phyloP scores from a whole-genome alignment of 257 asterid species.

The Craterostigma plantagineum region DNA sequence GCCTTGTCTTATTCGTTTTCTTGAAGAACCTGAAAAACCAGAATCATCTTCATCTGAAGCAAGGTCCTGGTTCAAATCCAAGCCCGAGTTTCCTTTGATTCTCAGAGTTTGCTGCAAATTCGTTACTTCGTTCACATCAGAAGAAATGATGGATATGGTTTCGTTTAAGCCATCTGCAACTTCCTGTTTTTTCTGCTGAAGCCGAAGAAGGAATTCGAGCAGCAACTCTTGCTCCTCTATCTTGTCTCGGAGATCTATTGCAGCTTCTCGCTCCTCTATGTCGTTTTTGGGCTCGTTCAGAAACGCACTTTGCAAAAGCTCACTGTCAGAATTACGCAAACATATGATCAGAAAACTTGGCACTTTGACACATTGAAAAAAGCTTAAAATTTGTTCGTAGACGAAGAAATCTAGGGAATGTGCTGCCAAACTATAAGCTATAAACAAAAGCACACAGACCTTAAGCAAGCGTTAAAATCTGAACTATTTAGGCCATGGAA shows the following conservation, averaged over 20 bases:
- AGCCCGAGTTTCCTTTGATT: slow-evolving; percentile 27
- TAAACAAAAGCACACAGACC: too few species aligned
- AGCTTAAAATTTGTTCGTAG: too few species aligned
- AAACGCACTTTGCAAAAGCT: slow-evolving; percentile 76
- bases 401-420: too few species aligned
- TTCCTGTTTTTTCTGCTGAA: slow-evolving; percentile 71
- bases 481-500: neutral
- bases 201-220: slow-evolving; percentile 60
- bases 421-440: too few species aligned
- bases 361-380: too few species aligned
- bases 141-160: slow-evolving; percentile 44
- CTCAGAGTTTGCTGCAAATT: slow-evolving; percentile 36
- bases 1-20: slow-evolving; percentile 54
- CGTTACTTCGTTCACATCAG: slow-evolving; percentile 67
- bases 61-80: slow-evolving; percentile 22
- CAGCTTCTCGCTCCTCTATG: slow-evolving; percentile 70
- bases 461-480: neutral
- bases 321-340: slow-evolving; percentile 33
- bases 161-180: slow-evolving; percentile 42
- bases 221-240: slow-evolving; percentile 80
- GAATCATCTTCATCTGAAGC: slow-evolving; percentile 34
- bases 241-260: slow-evolving; percentile 57
- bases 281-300: slow-evolving; percentile 63
- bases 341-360: too few species aligned
- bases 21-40: slow-evolving; percentile 46